phyloP scores from a whole-genome alignment of 1,284 basidiomycete genomes.

The Calocybe gambosa region DNA sequence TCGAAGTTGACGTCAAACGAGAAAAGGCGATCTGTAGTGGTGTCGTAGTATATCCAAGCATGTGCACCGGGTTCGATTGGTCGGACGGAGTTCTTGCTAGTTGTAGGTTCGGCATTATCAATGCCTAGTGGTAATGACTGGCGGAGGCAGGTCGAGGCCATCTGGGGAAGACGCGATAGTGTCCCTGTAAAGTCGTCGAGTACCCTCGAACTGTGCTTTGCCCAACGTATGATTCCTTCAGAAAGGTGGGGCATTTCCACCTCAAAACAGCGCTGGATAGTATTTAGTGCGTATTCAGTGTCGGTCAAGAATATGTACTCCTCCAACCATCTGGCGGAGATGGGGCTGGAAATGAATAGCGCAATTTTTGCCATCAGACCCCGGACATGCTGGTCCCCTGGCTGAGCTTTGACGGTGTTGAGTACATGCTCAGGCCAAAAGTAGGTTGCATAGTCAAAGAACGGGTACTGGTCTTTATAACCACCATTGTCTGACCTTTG shows the following conservation, averaged over 20 bases:
- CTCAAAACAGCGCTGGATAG: slow-evolving; percentile 1
- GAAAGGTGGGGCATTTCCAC: not conserved
- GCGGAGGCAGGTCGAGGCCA: not conserved
- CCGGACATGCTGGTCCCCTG: not conserved
- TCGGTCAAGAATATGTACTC: not conserved
- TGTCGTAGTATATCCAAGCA: not conserved
- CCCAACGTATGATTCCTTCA: not conserved
- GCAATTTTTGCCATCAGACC: not conserved
- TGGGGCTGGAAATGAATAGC: not conserved
- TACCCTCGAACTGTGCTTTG: not conserved
- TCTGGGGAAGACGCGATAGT: not conserved
- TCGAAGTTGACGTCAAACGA: not conserved
- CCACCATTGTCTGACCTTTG: not conserved
- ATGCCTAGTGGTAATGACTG: not conserved
- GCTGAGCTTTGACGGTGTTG: not conserved
- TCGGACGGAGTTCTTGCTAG: not conserved
- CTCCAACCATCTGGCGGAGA: slow-evolving; percentile 1
- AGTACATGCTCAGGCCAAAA: slow-evolving; percentile 1
- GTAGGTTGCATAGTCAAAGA: not conserved
- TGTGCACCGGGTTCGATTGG: not conserved
- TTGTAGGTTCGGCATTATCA: not conserved
- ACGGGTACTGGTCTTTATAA: not conserved
- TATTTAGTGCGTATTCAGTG: not conserved
- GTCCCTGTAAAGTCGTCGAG: not conserved
- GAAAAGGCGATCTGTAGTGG: not conserved